Evolutionary conservation across 1,139 yeast genomes (phyloP), one percentile per base, ranked within the genome.

Genomic region (Pichia kudriavzevii): DNA sequence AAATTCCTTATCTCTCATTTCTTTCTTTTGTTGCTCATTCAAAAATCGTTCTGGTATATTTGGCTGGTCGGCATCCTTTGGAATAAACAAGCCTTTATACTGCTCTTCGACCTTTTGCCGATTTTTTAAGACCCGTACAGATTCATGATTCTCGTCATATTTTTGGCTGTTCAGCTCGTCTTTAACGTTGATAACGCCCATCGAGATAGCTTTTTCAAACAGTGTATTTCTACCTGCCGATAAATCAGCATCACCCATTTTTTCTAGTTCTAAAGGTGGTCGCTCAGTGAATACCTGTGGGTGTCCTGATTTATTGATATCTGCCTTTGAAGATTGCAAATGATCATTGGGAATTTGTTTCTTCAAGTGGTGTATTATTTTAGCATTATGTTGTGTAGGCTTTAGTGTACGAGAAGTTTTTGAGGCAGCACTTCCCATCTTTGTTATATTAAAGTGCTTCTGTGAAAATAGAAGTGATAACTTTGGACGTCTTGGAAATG

Each of bases 21-120:
- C 14, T 23, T 34, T 37, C 32, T 26, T 45, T 23, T 46, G 37
- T 19, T 36, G 41, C 15, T 39, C 43, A 10, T 25, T 37, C 12
- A 46, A 29, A 30, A 46, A 46, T 28, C 49, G 27, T 11, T 40
- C 46, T 3, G 48, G 48, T 2, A 39, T 36, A 37, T 46, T 38
- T 15, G 46, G 45, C 17, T 40, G 36, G 25, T 40, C 44, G 9
- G 42, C 36, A 28, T 39, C 37, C 30, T 37, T 30, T 12, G 47
- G 47, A 9, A 34, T 32, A 22, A 31, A 42, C 15, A 44, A 28
- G 11, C 43, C 45, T 23, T 43, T 46, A 25, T 45, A 45, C 31
- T 47, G 41, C 15, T 34, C 38, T 38, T 47, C 51, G 13, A 40
- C 23, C 14, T 25, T 35, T 10, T 26, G 30, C 22, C 50, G 28